Evolutionary conservation across 768 basidiomycete species (phyloP).

Genomic region (Leucogyrophana mollusca): DNA sequence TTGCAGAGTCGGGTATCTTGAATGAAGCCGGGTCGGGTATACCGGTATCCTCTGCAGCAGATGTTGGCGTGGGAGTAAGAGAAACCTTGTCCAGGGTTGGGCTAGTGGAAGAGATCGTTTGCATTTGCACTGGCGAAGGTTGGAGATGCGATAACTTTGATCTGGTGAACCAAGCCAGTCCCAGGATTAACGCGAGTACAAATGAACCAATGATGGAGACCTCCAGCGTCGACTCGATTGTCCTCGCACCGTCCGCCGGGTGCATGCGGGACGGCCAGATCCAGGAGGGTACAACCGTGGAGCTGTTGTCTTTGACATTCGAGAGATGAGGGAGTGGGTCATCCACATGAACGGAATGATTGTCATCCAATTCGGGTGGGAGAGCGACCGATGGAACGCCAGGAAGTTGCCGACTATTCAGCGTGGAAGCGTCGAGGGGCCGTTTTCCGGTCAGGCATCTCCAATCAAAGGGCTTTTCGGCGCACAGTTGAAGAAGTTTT

Average conservation of each 20-base stretch:
- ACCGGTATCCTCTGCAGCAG: no score
- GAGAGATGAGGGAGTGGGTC: slow-evolving; percentile 15
- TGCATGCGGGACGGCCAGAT: slow-evolving; percentile 9
- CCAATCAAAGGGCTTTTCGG: slow-evolving; percentile 40
- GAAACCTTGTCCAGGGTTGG: no score
- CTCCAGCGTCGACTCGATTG: slow-evolving; percentile 12
- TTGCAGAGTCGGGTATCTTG: no score
- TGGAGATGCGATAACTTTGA: slow-evolving; percentile 13
- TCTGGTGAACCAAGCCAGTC: slow-evolving; percentile 23
- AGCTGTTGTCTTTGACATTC: slow-evolving; percentile 15
- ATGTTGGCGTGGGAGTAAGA: no score
- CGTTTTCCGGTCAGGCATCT: slow-evolving; percentile 66
- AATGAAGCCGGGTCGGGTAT: no score
- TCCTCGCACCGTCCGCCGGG: slow-evolving; percentile 1
- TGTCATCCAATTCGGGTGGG: slow-evolving; percentile 22
- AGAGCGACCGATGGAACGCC: slow-evolving; percentile 44
- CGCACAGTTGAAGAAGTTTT: slow-evolving; percentile 41
- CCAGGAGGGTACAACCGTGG: slow-evolving; percentile 12
- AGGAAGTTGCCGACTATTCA: slow-evolving; percentile 59
- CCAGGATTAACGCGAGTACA: slow-evolving; percentile 21
- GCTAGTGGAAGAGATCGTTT: no score
- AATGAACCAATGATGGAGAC: slow-evolving; percentile 18
- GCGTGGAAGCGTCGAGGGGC: slow-evolving; percentile 44
- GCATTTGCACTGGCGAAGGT: slow-evolving; percentile 6
- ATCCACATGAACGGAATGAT: slow-evolving; percentile 8